Conservation (phyloP, 139 green algal species). For the Chlamydomonas incerta region DNA sequence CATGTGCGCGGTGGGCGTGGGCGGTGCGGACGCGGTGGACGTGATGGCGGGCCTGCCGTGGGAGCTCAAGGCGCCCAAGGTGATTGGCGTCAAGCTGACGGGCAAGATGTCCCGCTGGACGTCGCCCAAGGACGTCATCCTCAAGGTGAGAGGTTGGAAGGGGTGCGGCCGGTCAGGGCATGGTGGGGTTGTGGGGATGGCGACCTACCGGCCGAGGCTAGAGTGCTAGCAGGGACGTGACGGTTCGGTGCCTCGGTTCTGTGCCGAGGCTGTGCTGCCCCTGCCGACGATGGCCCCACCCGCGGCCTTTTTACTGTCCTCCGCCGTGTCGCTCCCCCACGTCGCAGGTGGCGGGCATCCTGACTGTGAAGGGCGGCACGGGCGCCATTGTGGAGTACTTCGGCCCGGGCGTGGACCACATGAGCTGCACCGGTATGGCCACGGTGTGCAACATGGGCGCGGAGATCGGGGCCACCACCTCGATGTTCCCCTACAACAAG, state of each 20-base stretch:
- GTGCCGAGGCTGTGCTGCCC: too few species aligned
- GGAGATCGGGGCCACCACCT: constrained; percentile 97
- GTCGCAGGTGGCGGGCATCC: constrained; percentile 91
- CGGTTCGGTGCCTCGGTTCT: too few species aligned
- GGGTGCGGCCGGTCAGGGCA: neutral
- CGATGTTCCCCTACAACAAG: constrained; percentile 95
- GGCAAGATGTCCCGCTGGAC: constrained; percentile 92
- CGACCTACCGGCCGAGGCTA: neutral
- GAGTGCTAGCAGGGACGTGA: too few species aligned
- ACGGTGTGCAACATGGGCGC: constrained; percentile 98
- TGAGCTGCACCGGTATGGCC: constrained; percentile 95
- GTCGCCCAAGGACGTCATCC: constrained; percentile 95
- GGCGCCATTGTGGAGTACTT: constrained; percentile 97
- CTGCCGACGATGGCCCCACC: too few species aligned
- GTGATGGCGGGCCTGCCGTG: constrained; percentile 98
- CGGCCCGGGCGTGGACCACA: constrained; percentile 89
- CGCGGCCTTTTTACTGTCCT: too few species aligned
- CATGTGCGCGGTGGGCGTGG: constrained; percentile 91
- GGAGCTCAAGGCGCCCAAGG: constrained; percentile 94
- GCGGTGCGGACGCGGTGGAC: constrained; percentile 94
- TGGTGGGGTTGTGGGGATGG: neutral
- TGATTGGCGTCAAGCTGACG: constrained; percentile 94
- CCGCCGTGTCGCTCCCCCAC: too few species aligned
- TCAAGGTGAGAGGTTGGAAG: constrained; percentile 83
- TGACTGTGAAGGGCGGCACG: constrained; percentile 96